Evolutionary conservation across 441 rosid genomes (phyloP).

Genomic region (Populus tomentosa): DNA sequence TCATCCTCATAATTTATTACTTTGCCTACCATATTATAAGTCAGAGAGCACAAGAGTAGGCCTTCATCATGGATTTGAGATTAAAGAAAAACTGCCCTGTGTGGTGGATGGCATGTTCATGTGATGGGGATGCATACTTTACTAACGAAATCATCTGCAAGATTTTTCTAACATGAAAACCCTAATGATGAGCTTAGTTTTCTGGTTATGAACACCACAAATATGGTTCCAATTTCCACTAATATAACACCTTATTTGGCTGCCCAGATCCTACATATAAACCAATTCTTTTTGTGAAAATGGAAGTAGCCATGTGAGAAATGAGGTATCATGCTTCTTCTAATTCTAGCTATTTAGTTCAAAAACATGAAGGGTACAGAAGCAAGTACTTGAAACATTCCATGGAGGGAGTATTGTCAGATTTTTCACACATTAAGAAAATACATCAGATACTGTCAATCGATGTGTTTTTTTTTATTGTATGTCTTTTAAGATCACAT

Average conservation of each 20-base stretch:
- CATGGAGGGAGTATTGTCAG: background rate
- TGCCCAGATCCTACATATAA: background rate
- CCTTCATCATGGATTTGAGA: background rate
- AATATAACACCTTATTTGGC: constrained; percentile 3
- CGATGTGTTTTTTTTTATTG: no score
- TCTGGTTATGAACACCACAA: background rate
- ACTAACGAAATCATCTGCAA: background rate
- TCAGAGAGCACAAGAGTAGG: background rate
- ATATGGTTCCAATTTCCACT: background rate
- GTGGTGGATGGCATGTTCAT: background rate
- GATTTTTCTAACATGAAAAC: no score
- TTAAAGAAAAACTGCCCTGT: no score
- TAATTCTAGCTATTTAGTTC: constrained; percentile 15
- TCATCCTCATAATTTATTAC: background rate
- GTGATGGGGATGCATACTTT: background rate
- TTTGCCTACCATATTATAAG: background rate
- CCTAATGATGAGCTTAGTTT: no score
- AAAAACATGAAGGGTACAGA: background rate
- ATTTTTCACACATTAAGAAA: no score
- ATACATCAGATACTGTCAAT: no score
- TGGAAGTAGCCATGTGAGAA: constrained; percentile 21
- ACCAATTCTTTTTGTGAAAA: background rate
- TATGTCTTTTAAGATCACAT: no score
- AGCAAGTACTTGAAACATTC: no score
- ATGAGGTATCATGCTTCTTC: constrained; percentile 13